Evolutionary conservation across 805 yeast species (phyloP).

Genomic region (Hagleromyces aurorensis): DNA sequence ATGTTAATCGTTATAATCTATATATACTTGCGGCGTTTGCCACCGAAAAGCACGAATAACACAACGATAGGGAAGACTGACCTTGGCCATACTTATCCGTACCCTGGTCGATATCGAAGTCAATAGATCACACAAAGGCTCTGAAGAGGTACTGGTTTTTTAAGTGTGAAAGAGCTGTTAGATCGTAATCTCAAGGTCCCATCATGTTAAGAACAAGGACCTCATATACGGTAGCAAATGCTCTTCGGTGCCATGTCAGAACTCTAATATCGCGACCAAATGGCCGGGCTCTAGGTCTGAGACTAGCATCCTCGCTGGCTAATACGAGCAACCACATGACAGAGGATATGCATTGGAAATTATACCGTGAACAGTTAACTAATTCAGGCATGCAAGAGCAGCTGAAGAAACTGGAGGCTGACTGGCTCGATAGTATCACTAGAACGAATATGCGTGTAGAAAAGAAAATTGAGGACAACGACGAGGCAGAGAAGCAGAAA

Average conservation of each 20-base stretch:
- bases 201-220: conserved; percentile 11
- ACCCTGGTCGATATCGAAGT: too few species aligned
- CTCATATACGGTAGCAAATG: conserved; percentile 8
- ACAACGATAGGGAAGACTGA: too few species aligned
- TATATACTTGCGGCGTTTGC: too few species aligned
- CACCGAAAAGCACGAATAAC: too few species aligned
- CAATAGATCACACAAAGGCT: too few species aligned
- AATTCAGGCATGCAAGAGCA: conserved; percentile 8
- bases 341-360: conserved; percentile 12
- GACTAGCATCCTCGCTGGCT: neutral
- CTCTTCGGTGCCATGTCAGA: conserved; percentile 4
- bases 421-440: conserved; percentile 12
- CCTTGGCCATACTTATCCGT: too few species aligned
- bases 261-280: too few species aligned
- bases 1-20: too few species aligned
- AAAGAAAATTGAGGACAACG: conserved; percentile 8
- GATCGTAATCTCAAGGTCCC: too few species aligned
- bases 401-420: conserved; percentile 12
- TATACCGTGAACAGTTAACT: conserved; percentile 11
- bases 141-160: too few species aligned
- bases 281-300: neutral
- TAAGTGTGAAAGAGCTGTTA: too few species aligned
- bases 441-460: conserved; percentile 5
- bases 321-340: too few species aligned
- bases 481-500: conserved; percentile 11